phyloP scores from a whole-genome alignment of 116 monocot genomes.

The Dioscorea cayenensis region DNA sequence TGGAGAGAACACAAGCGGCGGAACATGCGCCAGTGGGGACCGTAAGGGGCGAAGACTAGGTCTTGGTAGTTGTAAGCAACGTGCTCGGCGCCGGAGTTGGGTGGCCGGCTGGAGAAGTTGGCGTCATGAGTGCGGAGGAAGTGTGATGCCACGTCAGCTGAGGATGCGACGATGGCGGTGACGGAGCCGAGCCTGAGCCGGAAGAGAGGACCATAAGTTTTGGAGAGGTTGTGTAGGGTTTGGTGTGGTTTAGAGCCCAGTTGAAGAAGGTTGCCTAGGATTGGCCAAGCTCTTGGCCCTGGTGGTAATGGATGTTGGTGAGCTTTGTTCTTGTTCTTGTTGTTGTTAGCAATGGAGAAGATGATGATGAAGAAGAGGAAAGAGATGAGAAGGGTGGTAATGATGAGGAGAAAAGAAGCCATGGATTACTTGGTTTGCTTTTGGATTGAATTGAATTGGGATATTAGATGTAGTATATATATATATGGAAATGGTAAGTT shows the following conservation, averaged over 20 bases:
- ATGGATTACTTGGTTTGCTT: constrained; percentile 5
- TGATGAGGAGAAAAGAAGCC: constrained; percentile 18
- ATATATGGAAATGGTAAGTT: too few species aligned
- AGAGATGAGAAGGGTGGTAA: constrained; percentile 5
- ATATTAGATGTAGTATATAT: too few species aligned
- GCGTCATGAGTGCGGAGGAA: constrained; percentile 3
- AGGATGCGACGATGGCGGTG: background rate
- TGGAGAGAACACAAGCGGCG: constrained; percentile 7
- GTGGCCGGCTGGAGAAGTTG: constrained; percentile 11
- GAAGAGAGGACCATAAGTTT: constrained; percentile 6
- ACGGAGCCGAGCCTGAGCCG: constrained; percentile 2
- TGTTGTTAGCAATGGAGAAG: background rate
- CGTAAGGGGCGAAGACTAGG: constrained; percentile 6
- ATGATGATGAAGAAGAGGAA: constrained; percentile 9
- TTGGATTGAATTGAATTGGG: too few species aligned
- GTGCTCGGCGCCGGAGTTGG: constrained; percentile 8
- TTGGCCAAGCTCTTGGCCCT: constrained; percentile 49
- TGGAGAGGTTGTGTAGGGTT: constrained; percentile 6
- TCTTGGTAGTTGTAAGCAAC: constrained; percentile 8
- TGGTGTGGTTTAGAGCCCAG: constrained; percentile 8
- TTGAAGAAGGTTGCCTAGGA: constrained; percentile 12
- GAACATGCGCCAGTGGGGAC: constrained; percentile 6
- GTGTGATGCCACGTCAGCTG: background rate
- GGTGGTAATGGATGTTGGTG: constrained; percentile 31
- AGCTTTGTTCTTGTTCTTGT: background rate